Percentiles rank a stretch among this genome's conserved stretches.
These are phyloP conservation scores for Dittrichia graveolens DNA, from an alignment of 129 eudicot species.

Conservation along the genomic window DNA sequence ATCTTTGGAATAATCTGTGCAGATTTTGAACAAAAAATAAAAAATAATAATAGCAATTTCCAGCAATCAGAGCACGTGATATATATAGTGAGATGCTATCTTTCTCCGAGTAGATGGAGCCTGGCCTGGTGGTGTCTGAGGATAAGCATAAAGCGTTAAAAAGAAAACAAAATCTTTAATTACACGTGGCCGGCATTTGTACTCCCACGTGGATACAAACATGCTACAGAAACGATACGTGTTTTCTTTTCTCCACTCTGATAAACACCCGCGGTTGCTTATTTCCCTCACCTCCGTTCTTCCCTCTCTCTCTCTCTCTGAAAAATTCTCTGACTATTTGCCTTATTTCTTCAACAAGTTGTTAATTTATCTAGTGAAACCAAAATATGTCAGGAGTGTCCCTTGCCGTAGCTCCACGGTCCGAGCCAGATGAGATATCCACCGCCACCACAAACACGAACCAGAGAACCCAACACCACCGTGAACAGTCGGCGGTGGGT, in stretches of 20 bases:
- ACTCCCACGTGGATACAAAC: background rate
- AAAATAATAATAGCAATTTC: no score
- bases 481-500: slow-evolving; percentile 20
- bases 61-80: no score
- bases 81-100: no score
- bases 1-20: no score
- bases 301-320: background rate
- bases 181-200: background rate
- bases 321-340: background rate
- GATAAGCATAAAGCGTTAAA: no score
- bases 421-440: slow-evolving; percentile 23
- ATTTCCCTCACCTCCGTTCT: no score
- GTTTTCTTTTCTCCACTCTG: background rate
- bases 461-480: slow-evolving; percentile 20
- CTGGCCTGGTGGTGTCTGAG: no score
- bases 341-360: no score
- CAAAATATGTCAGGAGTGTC: slow-evolving; percentile 65
- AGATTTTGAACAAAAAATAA: no score
- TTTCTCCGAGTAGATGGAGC: no score
- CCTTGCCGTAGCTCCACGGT: slow-evolving; percentile 48
- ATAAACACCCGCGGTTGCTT: background rate
- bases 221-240: slow-evolving; percentile 1
- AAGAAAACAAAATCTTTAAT: no score
- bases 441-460: background rate
- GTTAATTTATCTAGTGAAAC: background rate